Evolutionary conservation across 306 rosid genomes (phyloP), one percentile per base, ranked within the genome.

Genomic region (Castanea sativa): DNA sequence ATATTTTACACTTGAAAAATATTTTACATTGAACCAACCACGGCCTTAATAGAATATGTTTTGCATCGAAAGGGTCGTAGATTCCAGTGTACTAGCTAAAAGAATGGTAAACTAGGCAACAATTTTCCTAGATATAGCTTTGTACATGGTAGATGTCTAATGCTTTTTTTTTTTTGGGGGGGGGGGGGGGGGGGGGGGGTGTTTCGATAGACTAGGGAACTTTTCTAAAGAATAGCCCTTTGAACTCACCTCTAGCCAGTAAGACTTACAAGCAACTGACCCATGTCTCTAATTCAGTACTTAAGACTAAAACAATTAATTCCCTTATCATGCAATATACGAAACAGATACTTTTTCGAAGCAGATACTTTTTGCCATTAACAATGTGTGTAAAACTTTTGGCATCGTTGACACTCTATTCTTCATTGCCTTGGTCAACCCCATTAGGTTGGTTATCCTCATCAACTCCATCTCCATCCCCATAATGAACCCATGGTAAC

Each of bases 401-500:
- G 41, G 64, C 38, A 72, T 68, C 45, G 78, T 77, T 63, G n/a
- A 3, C 51, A 83, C 51, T 80, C 55, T 56, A 73, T 79, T 85
- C 83, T 77, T 75, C 79, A 77, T 89, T 76, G 61, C 72, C 91
- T 71, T 81, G 90, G 18, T 52, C 88, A 51, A 45, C 85, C n/a
- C 73, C 91, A 63, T 88, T 80, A 60, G 14, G 85, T 35, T 84
- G 82, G 81, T 87, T 41, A 79, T 75, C 86, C 49, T 77, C 89
- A 35, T 72, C 87, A 88, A 75, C 59, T 49, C 79, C 85, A 69
- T 73, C 89, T 71, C 35, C 80, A 38, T 86, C 97, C 52, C 83
- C 94, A 33, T 93, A 95, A 69, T 89, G 89, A 82, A 88, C 94
- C 99, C 98, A 95, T 8, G 98, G 99, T 61, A 95, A 90, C 94